Evolutionary conservation across 208 protist species (phyloP).

Genomic region (Crithidia fasciculata): DNA sequence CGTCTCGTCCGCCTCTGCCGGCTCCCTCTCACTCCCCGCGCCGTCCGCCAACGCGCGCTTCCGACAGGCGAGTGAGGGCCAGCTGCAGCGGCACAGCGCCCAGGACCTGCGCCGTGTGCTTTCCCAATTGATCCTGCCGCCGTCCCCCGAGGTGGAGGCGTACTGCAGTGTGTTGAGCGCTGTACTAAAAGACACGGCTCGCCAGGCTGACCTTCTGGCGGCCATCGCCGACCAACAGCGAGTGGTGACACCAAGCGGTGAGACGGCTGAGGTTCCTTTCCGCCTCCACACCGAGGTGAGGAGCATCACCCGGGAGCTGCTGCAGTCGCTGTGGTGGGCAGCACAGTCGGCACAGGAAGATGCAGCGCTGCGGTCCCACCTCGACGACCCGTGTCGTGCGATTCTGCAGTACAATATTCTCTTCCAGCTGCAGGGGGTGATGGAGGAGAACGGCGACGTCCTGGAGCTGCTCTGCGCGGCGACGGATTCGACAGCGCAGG

Average conservation of each 20-base stretch:
- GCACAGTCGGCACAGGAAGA: constrained; percentile 31
- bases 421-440: constrained; percentile 44
- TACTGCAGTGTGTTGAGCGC: constrained; percentile 46
- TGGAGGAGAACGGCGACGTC: constrained; percentile 36
- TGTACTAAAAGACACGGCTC: constrained; percentile 48
- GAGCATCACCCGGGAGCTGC: constrained; percentile 24
- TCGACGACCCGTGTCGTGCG: constrained; percentile 60
- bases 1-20: constrained; percentile 4
- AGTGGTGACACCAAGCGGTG: neutral
- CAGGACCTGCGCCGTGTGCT: constrained; percentile 54
- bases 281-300: constrained; percentile 14
- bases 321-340: constrained; percentile 48
- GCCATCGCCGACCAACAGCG: constrained; percentile 42
- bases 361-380: constrained; percentile 24
- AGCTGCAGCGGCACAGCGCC: constrained; percentile 34
- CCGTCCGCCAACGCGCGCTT: constrained; percentile 8
- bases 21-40: neutral
- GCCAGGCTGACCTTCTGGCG: constrained; percentile 57
- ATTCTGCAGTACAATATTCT: constrained; percentile 63
- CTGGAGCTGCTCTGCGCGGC: constrained; percentile 18
- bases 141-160: constrained; percentile 61
- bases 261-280: neutral
- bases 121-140: constrained; percentile 56
- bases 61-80: constrained; percentile 23
- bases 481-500: neutral